Base-by-base conservation (phyloP, 2,329 filamentous ascomycete genomes). In the Fusarium sp. region DNA sequence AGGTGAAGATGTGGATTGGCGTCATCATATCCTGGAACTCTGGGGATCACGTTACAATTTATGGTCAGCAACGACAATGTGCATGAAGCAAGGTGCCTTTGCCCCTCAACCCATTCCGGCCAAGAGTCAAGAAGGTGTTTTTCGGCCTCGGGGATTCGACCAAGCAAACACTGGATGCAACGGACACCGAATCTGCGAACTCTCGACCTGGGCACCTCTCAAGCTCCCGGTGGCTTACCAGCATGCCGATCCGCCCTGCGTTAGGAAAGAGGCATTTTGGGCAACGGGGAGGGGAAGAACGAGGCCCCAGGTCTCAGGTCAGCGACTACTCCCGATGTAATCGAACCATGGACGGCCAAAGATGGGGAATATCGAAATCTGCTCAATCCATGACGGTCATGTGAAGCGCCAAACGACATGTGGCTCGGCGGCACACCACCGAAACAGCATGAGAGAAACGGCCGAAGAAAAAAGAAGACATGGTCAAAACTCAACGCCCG, bases 1-100 rank as follows among this genome's bases (percentile, higher is more conserved):
- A 50, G 54, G 63, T 51, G 48, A 49, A 40, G 44, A 61, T 51
- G 57, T 52, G 51, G 49, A 62, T 65, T 62, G 65, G 47, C 56
- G 58, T 51, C 56, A 64, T 52, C 54, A 62, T 26, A 26, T 56
- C 33, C 51, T 48, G 69, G 45, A 62, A 37, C 44, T 53, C 41
- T 55, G 67, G 70, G 70, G 70, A 71, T 50, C 24, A 62, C 65
- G 65, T 66, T 68, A 66, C 61, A 69, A 68, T 69, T 69, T 68
- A 69, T 68, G 65, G 60, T 68, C 65, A 66, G 65, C 65, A 69
- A 47, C 26, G 35, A 45, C 58, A 50, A 19, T 32, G 37, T 26
- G 48, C 37, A 52, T 32, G 24, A 58, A 58, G 37, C 14, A 28
- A 39, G 40, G n/a, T 52, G 15, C 46, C 15, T 43, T 52, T 47